Percentiles rank a stretch among this genome's conserved stretches.
phyloP scores from a whole-genome alignment of 352 stramenopile species.

The Halophytophthora polymorphica region DNA sequence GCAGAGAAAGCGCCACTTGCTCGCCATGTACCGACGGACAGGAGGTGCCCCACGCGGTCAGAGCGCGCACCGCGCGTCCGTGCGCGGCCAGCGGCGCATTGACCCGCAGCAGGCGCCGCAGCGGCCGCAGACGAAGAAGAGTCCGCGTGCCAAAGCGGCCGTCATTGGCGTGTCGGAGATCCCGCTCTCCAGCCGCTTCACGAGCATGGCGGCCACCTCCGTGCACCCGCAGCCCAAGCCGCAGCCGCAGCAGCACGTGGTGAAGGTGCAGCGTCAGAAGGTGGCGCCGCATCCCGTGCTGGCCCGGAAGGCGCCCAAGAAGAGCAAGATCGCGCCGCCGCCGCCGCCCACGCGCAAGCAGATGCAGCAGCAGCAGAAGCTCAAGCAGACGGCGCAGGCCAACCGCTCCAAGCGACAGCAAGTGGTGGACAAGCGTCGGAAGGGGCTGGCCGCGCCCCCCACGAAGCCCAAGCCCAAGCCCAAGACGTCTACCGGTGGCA shows the following conservation, averaged over 20 bases:
- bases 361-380: slow-evolving; percentile 48
- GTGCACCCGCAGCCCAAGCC: slow-evolving; percentile 14
- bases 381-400: slow-evolving; percentile 52
- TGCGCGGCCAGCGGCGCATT: slow-evolving; percentile 62
- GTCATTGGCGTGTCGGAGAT: slow-evolving; percentile 68
- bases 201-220: slow-evolving; percentile 50
- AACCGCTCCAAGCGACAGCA: slow-evolving; percentile 77
- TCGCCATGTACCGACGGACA: slow-evolving; percentile 20
- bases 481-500: not conserved
- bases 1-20: slow-evolving; percentile 7
- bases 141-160: slow-evolving; percentile 14
- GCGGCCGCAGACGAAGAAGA: slow-evolving; percentile 37
- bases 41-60: slow-evolving; percentile 16
- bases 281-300: slow-evolving; percentile 19
- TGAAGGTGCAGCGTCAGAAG: slow-evolving; percentile 30
- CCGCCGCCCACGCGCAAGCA: slow-evolving; percentile 19
- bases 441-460: slow-evolving; percentile 45
- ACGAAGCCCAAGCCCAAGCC: slow-evolving; percentile 29
- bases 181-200: slow-evolving; percentile 78
- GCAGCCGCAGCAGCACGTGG: slow-evolving; percentile 35
- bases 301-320: slow-evolving; percentile 15
- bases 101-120: slow-evolving; percentile 17
- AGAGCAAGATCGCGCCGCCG: slow-evolving; percentile 19
- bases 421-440: slow-evolving; percentile 68
- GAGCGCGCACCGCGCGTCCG: slow-evolving; percentile 33